Conservation (phyloP, 139 green algal species). For the Closterium sp. region DNA sequence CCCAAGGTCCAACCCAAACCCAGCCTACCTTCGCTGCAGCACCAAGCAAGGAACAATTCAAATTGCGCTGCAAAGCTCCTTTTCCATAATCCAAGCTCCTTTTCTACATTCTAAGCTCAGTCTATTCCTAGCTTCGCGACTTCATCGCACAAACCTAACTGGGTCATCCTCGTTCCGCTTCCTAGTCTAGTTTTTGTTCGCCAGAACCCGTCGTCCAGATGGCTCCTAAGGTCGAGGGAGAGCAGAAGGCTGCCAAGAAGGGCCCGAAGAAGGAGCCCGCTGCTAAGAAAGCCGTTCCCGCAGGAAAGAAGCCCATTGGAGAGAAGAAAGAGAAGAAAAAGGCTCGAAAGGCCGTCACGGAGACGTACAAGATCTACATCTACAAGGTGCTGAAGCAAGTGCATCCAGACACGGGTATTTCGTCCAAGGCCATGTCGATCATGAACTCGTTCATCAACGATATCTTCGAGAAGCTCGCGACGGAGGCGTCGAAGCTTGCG, state of each 20-base stretch:
- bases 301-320: constrained; percentile 57
- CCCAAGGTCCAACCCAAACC: too few species aligned
- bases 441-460: constrained; percentile 88
- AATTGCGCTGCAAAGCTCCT: too few species aligned
- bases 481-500: constrained; percentile 70
- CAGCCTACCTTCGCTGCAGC: too few species aligned
- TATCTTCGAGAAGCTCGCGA: constrained; percentile 81
- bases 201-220: too few species aligned
- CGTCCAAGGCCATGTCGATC: constrained; percentile 78
- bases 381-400: constrained; percentile 92
- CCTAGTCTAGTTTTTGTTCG: too few species aligned
- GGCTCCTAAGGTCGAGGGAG: constrained; percentile 11
- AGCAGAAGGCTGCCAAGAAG: constrained; percentile 36
- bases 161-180: too few species aligned
- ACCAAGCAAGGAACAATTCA: too few species aligned
- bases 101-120: too few species aligned
- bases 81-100: too few species aligned
- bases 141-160: too few species aligned
- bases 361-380: constrained; percentile 99
- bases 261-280: constrained; percentile 29
- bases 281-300: constrained; percentile 52
- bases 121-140: too few species aligned
- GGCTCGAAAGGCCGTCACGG: constrained; percentile 61
- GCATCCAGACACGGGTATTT: constrained; percentile 81
- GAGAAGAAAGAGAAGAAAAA: constrained; percentile 54